Evolutionary conservation across 225 moss, liverwort and hornwort genomes (phyloP).

Genomic region (Sphagnum tenellum): DNA sequence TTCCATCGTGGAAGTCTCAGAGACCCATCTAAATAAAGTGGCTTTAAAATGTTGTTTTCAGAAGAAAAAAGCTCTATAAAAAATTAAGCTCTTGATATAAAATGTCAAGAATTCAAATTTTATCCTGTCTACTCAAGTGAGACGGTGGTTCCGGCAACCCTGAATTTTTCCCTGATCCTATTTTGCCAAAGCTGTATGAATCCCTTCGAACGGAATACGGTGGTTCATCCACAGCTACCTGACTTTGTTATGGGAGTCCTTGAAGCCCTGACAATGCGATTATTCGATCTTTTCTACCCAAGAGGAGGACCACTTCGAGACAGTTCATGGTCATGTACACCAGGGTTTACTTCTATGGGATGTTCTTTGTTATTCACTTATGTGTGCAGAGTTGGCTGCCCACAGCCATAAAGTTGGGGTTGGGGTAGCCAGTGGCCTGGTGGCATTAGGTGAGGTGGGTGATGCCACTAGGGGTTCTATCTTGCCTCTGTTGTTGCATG

Average conservation of each 20-base stretch:
- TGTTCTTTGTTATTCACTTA: slow-evolving; percentile 76
- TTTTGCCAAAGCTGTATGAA: too few relatives aligned
- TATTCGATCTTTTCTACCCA: slow-evolving; percentile 56
- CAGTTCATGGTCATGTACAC: slow-evolving; percentile 55
- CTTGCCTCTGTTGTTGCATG: slow-evolving; percentile 72
- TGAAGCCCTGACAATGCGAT: slow-evolving; percentile 60
- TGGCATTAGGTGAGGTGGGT: slow-evolving; percentile 63
- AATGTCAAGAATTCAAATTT: too few relatives aligned
- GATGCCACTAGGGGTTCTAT: slow-evolving; percentile 80
- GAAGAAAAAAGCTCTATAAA: too few relatives aligned
- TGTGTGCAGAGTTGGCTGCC: slow-evolving; percentile 81
- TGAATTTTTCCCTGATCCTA: too few relatives aligned
- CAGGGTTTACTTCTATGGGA: slow-evolving; percentile 89
- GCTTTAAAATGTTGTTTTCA: too few relatives aligned
- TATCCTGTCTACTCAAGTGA: too few relatives aligned
- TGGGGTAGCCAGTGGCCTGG: slow-evolving; percentile 48
- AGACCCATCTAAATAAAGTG: too few relatives aligned
- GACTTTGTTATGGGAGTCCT: slow-evolving; percentile 56
- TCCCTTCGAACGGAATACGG: too few relatives aligned
- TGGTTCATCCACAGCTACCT: slow-evolving; percentile 58
- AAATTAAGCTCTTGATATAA: too few relatives aligned
- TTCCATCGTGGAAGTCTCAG: too few relatives aligned
- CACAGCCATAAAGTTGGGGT: slow-evolving; percentile 38
- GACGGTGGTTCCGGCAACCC: too few relatives aligned
- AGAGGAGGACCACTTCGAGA: slow-evolving; percentile 52